Evolutionary conservation across 139 green algal genomes (phyloP).

Genomic region (Picochlorum sp.): DNA sequence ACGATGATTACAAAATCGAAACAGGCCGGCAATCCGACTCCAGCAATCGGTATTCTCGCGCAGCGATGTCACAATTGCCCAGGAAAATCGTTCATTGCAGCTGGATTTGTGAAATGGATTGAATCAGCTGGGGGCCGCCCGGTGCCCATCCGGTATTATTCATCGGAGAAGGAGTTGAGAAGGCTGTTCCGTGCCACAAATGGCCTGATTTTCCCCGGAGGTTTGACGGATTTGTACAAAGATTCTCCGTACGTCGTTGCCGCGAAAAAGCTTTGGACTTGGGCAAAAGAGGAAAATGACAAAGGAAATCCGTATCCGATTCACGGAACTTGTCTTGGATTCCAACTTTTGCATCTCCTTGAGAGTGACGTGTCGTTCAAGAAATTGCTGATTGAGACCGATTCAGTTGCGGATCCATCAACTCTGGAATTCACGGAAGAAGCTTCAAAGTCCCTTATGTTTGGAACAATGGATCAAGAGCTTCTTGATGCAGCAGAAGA

Average conservation of each 20-base stretch:
- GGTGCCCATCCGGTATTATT: conserved; percentile 58
- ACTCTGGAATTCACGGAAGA: conserved; percentile 41
- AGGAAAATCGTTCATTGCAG: conserved; percentile 52
- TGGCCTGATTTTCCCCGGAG: conserved; percentile 36
- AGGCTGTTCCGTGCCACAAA: conserved; percentile 45
- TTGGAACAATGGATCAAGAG: conserved; percentile 29
- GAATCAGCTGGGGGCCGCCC: conserved; percentile 49
- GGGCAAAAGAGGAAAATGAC: conserved; percentile 64
- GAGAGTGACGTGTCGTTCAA: conserved; percentile 63
- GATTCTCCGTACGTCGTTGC: conserved; percentile 72
- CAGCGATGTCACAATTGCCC: conserved; percentile 50
- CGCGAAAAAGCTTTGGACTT: conserved; percentile 71
- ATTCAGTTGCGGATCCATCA: conserved; percentile 52
- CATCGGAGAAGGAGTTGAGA: conserved; percentile 54
- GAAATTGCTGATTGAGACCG: conserved; percentile 67
- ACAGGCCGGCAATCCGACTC: conserved; percentile 32
- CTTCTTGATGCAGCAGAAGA: conserved; percentile 44
- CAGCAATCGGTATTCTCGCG: conserved; percentile 60
- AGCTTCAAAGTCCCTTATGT: conserved; percentile 28
- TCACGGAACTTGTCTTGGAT: conserved; percentile 64
- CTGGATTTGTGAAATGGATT: conserved; percentile 68
- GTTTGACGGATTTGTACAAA: conserved; percentile 72
- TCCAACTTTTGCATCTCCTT: conserved; percentile 80
- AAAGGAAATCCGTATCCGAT: conserved; percentile 61
- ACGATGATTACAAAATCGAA: conserved; percentile 9